Conservation (phyloP, 352 stramenopile species). For the Globisporangium paroecandrum region DNA sequence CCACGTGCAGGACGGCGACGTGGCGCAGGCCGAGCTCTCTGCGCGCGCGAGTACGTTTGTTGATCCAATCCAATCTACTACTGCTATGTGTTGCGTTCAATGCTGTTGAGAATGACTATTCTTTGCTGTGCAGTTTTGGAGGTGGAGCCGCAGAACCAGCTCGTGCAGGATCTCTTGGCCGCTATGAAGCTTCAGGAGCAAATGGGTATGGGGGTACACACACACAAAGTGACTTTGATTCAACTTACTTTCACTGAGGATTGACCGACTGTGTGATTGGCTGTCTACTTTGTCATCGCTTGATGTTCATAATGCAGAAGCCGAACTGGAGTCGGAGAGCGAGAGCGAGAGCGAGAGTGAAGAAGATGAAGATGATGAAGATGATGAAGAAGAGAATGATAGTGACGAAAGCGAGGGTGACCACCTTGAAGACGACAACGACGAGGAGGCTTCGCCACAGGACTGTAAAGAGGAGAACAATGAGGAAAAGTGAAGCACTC, state of each 20-base stretch:
- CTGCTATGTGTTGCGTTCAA: not conserved
- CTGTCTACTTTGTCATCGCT: not conserved
- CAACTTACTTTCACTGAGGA: not conserved
- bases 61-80: not conserved
- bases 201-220: constrained; percentile 28
- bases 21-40: constrained; percentile 42
- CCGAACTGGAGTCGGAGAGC: constrained; percentile 33
- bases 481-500: constrained; percentile 10
- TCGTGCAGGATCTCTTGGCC: constrained; percentile 59
- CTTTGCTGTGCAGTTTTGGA: constrained; percentile 38
- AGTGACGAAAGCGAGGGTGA: constrained; percentile 21
- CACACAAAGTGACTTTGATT: not conserved
- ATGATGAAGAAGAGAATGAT: constrained; percentile 30
- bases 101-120: not conserved
- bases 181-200: constrained; percentile 58
- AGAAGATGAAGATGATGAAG: constrained; percentile 50
- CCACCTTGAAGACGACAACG: constrained; percentile 9
- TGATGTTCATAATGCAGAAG: constrained; percentile 16
- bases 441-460: constrained; percentile 26
- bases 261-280: not conserved
- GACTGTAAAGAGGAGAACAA: constrained; percentile 18
- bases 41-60: constrained; percentile 41
- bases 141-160: constrained; percentile 52
- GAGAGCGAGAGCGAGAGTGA: constrained; percentile 47
- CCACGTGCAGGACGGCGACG: constrained; percentile 54